Evolutionary conservation across 208 protist genomes (phyloP), one percentile per base, ranked within the genome.

Genomic region (Acanthamoeba triangularis): DNA sequence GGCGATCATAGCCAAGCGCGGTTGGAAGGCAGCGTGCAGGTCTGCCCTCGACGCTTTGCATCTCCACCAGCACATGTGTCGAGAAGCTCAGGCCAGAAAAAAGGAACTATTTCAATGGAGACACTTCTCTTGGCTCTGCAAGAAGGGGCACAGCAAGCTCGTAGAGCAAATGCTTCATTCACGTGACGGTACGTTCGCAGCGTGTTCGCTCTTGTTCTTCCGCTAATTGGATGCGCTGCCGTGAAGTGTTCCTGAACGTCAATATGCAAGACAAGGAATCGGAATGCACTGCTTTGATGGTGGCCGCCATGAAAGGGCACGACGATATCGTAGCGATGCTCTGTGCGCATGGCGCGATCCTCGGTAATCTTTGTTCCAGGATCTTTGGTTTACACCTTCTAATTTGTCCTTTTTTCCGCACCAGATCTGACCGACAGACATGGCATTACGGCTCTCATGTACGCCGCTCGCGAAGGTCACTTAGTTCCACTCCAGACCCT

Each of bases 391-490:
- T 30, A 10, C 25, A 25, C 61, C 23, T 67, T 61, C 20, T 28
- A 72, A 37, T 20, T 72, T 28, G 8, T 41, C 10, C 65, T 7
- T 8, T 72, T 20, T 3, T 0, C 37, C 28, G 3, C n/a, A 25
- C 49, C 63, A 88, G 80, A 88, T 37, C 33, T 63, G 35, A 63
- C 80, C 49, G 80, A 88, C 63, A 30, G 80, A 3, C 80, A 88
- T 30, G 80, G 80, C 25, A 88, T 88, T 14, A 88, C 80, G 80
- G 80, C 80, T 13, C 52, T 88, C 44, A 88, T 88, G 80, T 88
- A 88, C 30, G 80, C 80, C 6, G 80, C 80, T 23, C 80, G 80
- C 41, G 80, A 88, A 28, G 80, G 80, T 63, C 80, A 88, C 49
- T 41, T 88, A 14, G 28, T 1, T 8, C 13, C 80, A 0, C 30